Percentiles rank a stretch among this genome's conserved stretches.
Evolutionary conservation across 169 alveolate genomes (phyloP).

Genomic region (Eimeria falciformis): DNA sequence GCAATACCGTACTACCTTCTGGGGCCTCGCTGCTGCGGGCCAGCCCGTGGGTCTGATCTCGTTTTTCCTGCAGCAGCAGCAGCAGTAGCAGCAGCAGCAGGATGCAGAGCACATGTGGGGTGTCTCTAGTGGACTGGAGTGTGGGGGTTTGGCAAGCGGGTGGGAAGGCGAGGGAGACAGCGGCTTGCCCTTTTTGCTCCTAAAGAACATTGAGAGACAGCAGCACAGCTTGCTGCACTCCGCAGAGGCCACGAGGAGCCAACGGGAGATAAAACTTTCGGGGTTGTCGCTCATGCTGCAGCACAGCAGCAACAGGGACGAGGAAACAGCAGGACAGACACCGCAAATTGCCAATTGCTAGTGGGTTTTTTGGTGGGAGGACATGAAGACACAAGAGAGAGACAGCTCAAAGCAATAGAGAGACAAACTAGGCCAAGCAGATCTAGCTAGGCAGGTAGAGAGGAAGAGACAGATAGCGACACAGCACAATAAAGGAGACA

Average conservation of each 20-base stretch:
- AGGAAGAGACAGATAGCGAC: too few relatives aligned
- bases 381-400: too few relatives aligned
- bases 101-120: not conserved
- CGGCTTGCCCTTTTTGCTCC: not conserved
- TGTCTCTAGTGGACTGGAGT: not conserved
- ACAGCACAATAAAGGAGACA: too few relatives aligned
- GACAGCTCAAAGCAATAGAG: too few relatives aligned
- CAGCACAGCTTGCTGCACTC: not conserved
- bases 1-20: too few relatives aligned
- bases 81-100: conserved; percentile 3
- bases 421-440: too few relatives aligned
- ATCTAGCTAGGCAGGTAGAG: too few relatives aligned
- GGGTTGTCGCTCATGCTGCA: not conserved
- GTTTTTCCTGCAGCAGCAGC: not conserved
- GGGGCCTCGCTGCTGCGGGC: too few relatives aligned
- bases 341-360: too few relatives aligned
- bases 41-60: not conserved
- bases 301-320: conserved; percentile 15
- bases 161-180: too few relatives aligned
- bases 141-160: too few relatives aligned
- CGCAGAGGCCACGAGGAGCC: not conserved
- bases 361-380: too few relatives aligned
- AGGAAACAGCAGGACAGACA: not conserved
- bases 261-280: not conserved
- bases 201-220: not conserved